Base-by-base conservation (phyloP, 2,329 filamentous ascomycete species). In the Ceratocystis variospora region DNA sequence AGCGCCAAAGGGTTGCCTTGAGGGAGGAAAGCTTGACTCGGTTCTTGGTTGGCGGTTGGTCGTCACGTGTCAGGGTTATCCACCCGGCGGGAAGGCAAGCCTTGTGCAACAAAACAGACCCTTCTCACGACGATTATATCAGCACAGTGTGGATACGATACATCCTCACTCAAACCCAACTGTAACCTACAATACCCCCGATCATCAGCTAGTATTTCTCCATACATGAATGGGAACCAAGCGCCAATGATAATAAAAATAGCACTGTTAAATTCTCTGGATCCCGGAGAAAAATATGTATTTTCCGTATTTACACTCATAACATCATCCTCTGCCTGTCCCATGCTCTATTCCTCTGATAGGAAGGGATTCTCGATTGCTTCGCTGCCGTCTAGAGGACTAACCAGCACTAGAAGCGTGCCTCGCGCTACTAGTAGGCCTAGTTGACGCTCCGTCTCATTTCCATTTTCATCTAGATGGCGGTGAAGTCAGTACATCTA, bases 311-410 rank as follows among this genome's bases (percentile, higher is more conserved):
- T 12, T 53, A 53, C 48, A 53, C 19, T 19, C 48, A 22, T 10
- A 19, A 19, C 46, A 50, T 50, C 48, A 50, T 41, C 48, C 17
- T 50, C n/a, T 22, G 48, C 22, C 48, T 53, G 5, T 25, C 3
- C 53, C 4, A 2, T 59, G 15, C 22, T 59, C 46, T 66, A 68
- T 62, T 70, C 69, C 41, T 70, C 69, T 12, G 62, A 61, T 17
- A 70, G 44, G 59, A 97, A 99, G 0, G 94, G 94, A 75, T 99
- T 99, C 72, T 88, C 84, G 72, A 99, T 99, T 77, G 93, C 87
- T 77, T 97, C 92, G 77, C 90, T 96, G 66, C 94, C 94, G 73
- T 97, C 92, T 64, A 94, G 83, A 3, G 94, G 94, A 69, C 90
- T 94, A 74, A 99, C 90, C 69, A 96, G 83, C 48, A 96, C 93